Evolutionary conservation across 768 basidiomycete genomes (phyloP), one percentile per base, ranked within the genome.

Genomic region (Mycena leptocephala): DNA sequence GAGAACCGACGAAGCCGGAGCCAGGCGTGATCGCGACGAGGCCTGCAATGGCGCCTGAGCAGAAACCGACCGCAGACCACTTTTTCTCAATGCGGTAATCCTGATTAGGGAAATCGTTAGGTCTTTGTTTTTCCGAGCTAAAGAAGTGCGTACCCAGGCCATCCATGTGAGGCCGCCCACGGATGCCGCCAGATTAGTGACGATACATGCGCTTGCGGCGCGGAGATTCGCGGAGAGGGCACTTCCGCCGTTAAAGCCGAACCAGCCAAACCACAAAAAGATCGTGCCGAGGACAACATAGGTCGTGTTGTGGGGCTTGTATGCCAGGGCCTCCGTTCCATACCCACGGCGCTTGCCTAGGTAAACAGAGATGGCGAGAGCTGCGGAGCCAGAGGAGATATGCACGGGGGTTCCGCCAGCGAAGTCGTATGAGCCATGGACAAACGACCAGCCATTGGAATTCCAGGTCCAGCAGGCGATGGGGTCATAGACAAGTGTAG

Each of bases 401-500:
- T 99, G 97, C 76, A 99, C 97, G 26, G 98, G 98, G 14, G 96
- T 97, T 66, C 98, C 98, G 33, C 76, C 76, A 16, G 76, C 76
- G 28, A 78, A 78, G 73, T 78, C 76, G 35, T 78, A 78, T 73
- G 94, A 95, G 20, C 96, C 97, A 65, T 95, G 88, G 39, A 92
- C 82, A 85, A 88, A 93, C 0, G 95, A 94, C 97, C 91, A 93
- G 53, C 92, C 92, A 35, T 94, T 90, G 51, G 90, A 77, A 81
- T 96, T 97, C 98, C 98, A 99, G 3, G 97, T 95, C 97, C 97
- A 98, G 86, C 95, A 96, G 0, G 96, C 98, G 71, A 99, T 93
- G 3, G 97, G 96, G 80, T 97, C 95, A 84, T 99, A 99, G 9
- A 97, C 96, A 68, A 97, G 80, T 3, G 95, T 95, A 5, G 92